phyloP scores from a whole-genome alignment of 352 stramenopile species.

The Phytopythium aichiense region DNA sequence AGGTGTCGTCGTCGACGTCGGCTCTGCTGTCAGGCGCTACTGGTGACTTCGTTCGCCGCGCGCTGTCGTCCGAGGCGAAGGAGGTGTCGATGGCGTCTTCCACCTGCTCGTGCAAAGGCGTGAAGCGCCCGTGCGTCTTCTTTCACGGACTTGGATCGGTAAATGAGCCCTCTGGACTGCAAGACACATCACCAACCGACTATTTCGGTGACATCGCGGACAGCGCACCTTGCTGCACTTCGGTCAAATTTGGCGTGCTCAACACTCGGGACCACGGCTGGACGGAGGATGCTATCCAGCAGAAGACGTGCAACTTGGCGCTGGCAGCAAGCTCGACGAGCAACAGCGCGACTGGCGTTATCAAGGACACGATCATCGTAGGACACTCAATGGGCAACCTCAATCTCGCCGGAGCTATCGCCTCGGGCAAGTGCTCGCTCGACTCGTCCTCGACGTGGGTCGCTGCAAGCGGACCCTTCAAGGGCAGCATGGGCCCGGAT shows the following conservation, averaged over 20 bases:
- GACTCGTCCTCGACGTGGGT: constrained; percentile 26
- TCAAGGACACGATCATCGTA: constrained; percentile 40
- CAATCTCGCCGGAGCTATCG: constrained; percentile 31
- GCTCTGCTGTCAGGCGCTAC: constrained; percentile 1
- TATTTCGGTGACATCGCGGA: constrained; percentile 35
- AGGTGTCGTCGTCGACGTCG: not conserved
- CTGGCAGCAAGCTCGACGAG: constrained; percentile 16
- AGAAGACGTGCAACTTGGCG: constrained; percentile 29
- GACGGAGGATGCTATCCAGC: constrained; percentile 31
- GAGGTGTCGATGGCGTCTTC: constrained; percentile 11
- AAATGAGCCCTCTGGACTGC: constrained; percentile 11
- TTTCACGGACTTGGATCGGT: constrained; percentile 34
- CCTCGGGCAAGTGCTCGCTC: constrained; percentile 35
- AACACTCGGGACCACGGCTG: constrained; percentile 31
- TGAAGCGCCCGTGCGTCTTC: constrained; percentile 39
- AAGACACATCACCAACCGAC: constrained; percentile 19
- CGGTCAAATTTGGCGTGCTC: constrained; percentile 38
- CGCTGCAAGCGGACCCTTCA: constrained; percentile 20
- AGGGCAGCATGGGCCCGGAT: constrained; percentile 24
- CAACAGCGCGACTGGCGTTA: constrained; percentile 13
- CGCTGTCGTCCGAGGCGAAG: constrained; percentile 1
- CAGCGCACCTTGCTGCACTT: constrained; percentile 42
- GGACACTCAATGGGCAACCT: constrained; percentile 50
- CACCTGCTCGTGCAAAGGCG: constrained; percentile 24
- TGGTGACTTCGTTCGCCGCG: not conserved